Base-by-base conservation (phyloP, 108 stramenopile species). In the Pseudonitzschia delicatissima region DNA sequence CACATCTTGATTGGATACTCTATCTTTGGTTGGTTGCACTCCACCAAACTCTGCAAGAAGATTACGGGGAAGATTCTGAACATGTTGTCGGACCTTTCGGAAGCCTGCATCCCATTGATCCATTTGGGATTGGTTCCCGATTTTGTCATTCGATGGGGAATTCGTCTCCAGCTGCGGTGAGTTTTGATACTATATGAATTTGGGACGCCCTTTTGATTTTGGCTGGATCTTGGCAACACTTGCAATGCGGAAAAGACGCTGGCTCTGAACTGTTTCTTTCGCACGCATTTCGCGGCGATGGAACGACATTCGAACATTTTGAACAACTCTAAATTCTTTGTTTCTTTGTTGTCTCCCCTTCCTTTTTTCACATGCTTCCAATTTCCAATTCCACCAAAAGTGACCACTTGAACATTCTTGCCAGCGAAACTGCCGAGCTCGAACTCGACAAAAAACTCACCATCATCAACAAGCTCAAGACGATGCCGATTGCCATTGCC, bases 401-500 rank as follows among this genome's bases (percentile, higher is more conserved):
- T 9, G 81, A 87, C 45, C 84, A 79, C 44, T 69, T 91, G 31
- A 65, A 60, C 55, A 69, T 66, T 26, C 57, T 83, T 11, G 72
- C 68, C 17, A 53, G 64, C 5, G 51, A 71, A 21, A 29, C 57
- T 23, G 75, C 58, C 39, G 66, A 80, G 39, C 64, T 59, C 12
- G 86, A 90, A 44, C 34, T 81, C 57, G 42, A 50, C 7, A 32
- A 29, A 11, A 91, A 91, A 57, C 67, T 87, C 66, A 28, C 52
- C 6, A 87, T 87, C 62, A 69, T 87, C 18, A 11, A 67, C 20
- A 74, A 85, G 57, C 61, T 91, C 2, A 71, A 77, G 34, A 62
- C 59, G 4, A 81, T 77, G 77, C 79, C 93, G 59, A 97, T 97
- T 68, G 98, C 98, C 34, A 88, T 90, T 69, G 80, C 82, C 17